Evolutionary conservation across 2,329 filamentous ascomycete genomes (phyloP).

Genomic region (Orbilia ellipsospora): DNA sequence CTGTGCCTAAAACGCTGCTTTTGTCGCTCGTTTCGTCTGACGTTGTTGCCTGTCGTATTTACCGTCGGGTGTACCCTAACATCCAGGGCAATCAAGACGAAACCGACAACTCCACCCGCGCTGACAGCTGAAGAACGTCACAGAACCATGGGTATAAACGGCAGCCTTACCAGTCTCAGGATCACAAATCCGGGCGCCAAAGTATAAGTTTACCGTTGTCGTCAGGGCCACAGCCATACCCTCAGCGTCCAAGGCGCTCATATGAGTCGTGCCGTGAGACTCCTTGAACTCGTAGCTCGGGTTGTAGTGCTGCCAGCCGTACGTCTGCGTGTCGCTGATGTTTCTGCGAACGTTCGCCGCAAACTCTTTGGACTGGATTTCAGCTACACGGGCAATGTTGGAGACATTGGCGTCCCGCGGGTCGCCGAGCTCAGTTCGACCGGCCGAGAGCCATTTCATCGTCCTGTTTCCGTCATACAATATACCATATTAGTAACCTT

Average conservation of each 20-base stretch:
- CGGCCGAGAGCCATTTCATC: conserved; percentile 59
- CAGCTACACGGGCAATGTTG: conserved; percentile 56
- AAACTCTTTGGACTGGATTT: conserved; percentile 58
- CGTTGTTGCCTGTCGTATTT: conserved; percentile 52
- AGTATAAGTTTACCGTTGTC: conserved; percentile 59
- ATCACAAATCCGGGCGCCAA: conserved; percentile 58
- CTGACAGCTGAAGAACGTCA: conserved; percentile 45
- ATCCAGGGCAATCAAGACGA: conserved; percentile 37
- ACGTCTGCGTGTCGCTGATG: conserved; percentile 57
- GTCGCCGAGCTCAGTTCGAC: conserved; percentile 59
- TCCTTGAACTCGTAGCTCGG: conserved; percentile 58
- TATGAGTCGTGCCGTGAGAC: conserved; percentile 58
- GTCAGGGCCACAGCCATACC: conserved; percentile 58
- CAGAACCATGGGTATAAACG: conserved; percentile 9
- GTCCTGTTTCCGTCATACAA: conserved; percentile 38
- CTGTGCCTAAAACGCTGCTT: conserved; percentile 13
- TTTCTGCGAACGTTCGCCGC: conserved; percentile 57
- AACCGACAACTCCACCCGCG: conserved; percentile 54
- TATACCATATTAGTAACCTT: conserved; percentile 18
- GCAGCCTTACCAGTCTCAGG: conserved; percentile 55
- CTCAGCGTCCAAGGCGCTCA: conserved; percentile 56
- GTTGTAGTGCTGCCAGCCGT: conserved; percentile 58
- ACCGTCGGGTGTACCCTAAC: conserved; percentile 38
- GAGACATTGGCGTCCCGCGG: conserved; percentile 57
- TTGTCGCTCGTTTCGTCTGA: conserved; percentile 15